Conservation (phyloP, 345 rosid species). For the Melaleuca quinquenervia region DNA sequence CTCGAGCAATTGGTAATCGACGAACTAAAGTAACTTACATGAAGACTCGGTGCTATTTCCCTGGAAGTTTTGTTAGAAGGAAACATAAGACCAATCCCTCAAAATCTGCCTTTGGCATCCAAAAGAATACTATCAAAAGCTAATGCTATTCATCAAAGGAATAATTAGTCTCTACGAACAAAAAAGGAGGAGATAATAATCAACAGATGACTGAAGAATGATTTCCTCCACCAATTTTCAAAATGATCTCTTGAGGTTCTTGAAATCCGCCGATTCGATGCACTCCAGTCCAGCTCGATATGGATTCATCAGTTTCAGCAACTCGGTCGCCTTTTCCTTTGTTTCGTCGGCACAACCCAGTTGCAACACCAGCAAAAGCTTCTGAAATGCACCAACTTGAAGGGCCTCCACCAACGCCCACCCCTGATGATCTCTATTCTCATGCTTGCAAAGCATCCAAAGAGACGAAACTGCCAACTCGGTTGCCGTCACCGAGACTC, state of each 20-base stretch:
- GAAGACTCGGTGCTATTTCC: background rate
- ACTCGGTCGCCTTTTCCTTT: constrained; percentile 45
- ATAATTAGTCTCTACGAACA: background rate
- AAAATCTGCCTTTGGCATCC: background rate
- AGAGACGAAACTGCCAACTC: constrained; percentile 28
- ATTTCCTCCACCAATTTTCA: constrained; percentile 3
- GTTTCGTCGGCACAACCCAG: constrained; percentile 34
- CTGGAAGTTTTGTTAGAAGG: background rate
- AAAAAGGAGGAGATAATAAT: background rate
- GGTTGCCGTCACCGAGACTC: constrained; percentile 24
- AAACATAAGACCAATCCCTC: background rate
- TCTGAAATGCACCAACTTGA: constrained; percentile 51
- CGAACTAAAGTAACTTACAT: background rate
- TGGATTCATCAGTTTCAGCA: constrained; percentile 51
- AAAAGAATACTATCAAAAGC: background rate
- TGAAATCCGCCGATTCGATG: constrained; percentile 47
- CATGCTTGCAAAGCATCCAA: constrained; percentile 30
- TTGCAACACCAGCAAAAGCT: constrained; percentile 43
- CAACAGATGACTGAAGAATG: background rate
- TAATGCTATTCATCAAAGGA: background rate
- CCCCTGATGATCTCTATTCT: constrained; percentile 6
- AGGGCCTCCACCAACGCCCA: constrained; percentile 22
- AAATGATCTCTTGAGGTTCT: constrained; percentile 46
- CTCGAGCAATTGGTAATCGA: background rate
- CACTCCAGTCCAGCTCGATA: constrained; percentile 42